Base-by-base conservation (phyloP, 1,284 basidiomycete species). In the Meripilus lineatus region DNA sequence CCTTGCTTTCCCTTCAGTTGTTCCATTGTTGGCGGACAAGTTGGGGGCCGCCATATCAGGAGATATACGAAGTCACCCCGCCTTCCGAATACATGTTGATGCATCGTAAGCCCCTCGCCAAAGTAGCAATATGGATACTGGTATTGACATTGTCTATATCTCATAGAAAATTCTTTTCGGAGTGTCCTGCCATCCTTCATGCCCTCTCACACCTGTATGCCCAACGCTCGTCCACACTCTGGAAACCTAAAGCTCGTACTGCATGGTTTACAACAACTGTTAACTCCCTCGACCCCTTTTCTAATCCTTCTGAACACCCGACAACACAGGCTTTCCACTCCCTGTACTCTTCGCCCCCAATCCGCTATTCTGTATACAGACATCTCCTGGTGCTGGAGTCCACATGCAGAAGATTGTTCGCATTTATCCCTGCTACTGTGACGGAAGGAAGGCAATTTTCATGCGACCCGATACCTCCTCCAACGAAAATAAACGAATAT, bases 171-270 rank as follows among this genome's bases (percentile, higher is more conserved):
- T 49, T 51, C 21, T 47, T 49, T n/a, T 47, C 39, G 15, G 56
- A 59, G 17, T 58, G 74, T 7, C 66, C 72, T 25, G 68, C 76
- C 1, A 63, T 72, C 8, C 63, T 82, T 2, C 75, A 87, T 50
- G 75, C 94, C 10, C 74, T 95, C 8, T 85, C 89, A 0, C 88
- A 92, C 58, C 77, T 95, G 25, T 96, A 96, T 61, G 88, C 76
- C 1, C 78, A 84, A 37, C 84, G 89, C 5, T 85, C 88, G 0
- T 71, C 68, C 13, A 64, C 81, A 0, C 62, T 94, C 5, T 96
- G 92, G 92, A 95, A 93, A 67, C 77, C 84, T 8, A 66, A 83
- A 0, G 57, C 63, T 1, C 67, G 77, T n/a, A 61, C 76, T 0
- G 56, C 72, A 0, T 96, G 93, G 91, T 81, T 96, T 53, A 58